A percentile compares a stretch with the other conserved stretches of the same genome.
These are phyloP conservation scores for Colletotrichum sp. DNA, from an alignment of 2,329 filamentous ascomycete species.

Conservation along the genomic window DNA sequence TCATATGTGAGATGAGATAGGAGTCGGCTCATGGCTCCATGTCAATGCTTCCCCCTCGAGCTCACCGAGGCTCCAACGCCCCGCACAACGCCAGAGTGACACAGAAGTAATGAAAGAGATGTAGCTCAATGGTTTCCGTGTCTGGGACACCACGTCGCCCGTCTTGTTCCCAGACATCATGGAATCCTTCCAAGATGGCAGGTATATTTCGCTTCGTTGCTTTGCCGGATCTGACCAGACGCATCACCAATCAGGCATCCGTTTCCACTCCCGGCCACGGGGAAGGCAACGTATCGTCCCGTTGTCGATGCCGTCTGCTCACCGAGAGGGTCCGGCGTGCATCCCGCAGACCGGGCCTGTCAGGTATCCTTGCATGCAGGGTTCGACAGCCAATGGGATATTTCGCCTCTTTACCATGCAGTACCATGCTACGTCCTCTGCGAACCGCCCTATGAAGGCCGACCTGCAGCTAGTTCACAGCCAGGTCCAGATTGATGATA, in stretches of 20 bases:
- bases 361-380: conserved; percentile 3
- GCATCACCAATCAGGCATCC: neutral
- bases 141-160: neutral
- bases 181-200: neutral
- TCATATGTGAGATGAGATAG: neutral
- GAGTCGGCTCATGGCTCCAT: neutral
- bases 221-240: neutral
- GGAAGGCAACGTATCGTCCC: neutral
- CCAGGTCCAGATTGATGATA: neutral
- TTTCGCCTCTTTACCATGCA: neutral
- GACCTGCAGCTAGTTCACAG: neutral
- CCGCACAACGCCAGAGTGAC: neutral
- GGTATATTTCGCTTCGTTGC: neutral
- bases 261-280: neutral
- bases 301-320: neutral
- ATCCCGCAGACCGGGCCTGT: neutral
- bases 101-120: neutral
- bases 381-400: conserved; percentile 3
- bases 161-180: neutral
- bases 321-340: conserved; percentile 1
- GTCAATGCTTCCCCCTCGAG: neutral
- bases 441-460: neutral
- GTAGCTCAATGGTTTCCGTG: neutral
- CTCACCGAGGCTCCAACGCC: neutral
- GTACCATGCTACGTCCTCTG: neutral